Percentiles rank a stretch among this genome's conserved stretches.
These are phyloP conservation scores for Cystobasidium slooffiae DNA, from an alignment of 1,284 basidiomycete genomes.

Conservation along the genomic window DNA sequence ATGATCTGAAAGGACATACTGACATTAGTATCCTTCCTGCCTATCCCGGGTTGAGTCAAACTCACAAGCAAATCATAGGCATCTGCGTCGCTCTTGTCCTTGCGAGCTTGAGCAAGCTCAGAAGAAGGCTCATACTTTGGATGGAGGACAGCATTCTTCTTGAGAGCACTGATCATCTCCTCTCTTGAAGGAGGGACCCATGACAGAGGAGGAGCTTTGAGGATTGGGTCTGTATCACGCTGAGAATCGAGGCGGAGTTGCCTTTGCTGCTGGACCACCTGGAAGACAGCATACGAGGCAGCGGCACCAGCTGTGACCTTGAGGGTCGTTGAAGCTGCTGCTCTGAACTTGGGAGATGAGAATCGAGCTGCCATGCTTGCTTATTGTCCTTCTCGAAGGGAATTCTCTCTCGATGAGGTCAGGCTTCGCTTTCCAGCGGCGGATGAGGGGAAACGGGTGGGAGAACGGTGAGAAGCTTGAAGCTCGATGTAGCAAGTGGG, in stretches of 20 bases:
- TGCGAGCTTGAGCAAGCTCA: conserved; percentile 55
- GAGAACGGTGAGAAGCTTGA: background rate
- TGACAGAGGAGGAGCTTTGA: conserved; percentile 59
- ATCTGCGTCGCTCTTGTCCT: conserved; percentile 52
- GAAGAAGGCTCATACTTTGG: conserved; percentile 50
- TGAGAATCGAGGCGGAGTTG: conserved; percentile 38
- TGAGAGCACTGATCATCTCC: conserved; percentile 68
- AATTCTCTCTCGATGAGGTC: conserved; percentile 28
- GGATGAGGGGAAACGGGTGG: background rate
- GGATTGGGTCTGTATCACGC: conserved; percentile 36
- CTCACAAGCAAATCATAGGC: conserved; percentile 51
- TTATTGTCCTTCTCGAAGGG: background rate
- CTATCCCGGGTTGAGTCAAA: background rate
- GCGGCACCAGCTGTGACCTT: conserved; percentile 22
- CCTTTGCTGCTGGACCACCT: conserved; percentile 27
- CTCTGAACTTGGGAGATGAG: conserved; percentile 20
- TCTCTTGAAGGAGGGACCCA: conserved; percentile 74
- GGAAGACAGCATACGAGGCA: conserved; percentile 23
- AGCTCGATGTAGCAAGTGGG: background rate
- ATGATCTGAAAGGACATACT: conserved; percentile 71
- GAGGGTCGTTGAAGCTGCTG: conserved; percentile 13
- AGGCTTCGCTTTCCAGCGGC: background rate
- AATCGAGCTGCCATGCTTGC: conserved; percentile 12
- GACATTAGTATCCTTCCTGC: conserved; percentile 3
- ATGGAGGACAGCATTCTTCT: conserved; percentile 56